Base-by-base conservation (phyloP, 768 basidiomycete genomes). In the Boletus subparvulus region DNA sequence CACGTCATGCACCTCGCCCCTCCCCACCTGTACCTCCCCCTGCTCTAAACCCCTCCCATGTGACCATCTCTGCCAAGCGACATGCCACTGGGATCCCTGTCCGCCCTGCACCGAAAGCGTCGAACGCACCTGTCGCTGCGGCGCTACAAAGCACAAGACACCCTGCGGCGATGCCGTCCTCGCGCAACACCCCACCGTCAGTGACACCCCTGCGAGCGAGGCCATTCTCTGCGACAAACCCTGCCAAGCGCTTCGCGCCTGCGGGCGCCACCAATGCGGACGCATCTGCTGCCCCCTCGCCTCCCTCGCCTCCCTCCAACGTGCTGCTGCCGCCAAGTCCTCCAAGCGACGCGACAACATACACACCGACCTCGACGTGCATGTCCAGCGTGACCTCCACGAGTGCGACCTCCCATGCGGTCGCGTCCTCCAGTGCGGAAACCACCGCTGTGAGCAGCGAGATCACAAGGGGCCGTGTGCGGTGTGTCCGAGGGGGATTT, bases 231-330 rank as follows among this genome's bases (percentile, higher is more conserved):
- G 97, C 71, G 88, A 93, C 54, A 81, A 83, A 33, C 82, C 86
- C 2, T 99, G 97, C 67, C 74, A 75, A 19, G 90, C 87, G 0
- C 75, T 93, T 11, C 83, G 94, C 16, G 80, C 83, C 9, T 98
- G 97, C 67, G 92, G 95, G 0, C 78, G 86, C 21, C 97, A 99
- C 65, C 86, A 88, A 59, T 98, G 97, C 67, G 77, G 79, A 17
- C 80, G 94, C 4, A 56, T 87, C 10, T 98, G 97, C 68, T 99
- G 97, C 65, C 95, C 97, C 0, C 80, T 98, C 0, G 88, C 93
- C 0, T 83, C 80, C 19, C 73, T 90, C 6, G 78, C 80, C 13
- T 65, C 71, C 14, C 58, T 70, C 21, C 79, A 80, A 61, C 90
- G 88, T 65, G 77, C 71, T 14, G 85, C 70, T 16, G 85, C 86